Conservation (phyloP, 2,329 filamentous ascomycete genomes). For the Monosporascus sp. region DNA sequence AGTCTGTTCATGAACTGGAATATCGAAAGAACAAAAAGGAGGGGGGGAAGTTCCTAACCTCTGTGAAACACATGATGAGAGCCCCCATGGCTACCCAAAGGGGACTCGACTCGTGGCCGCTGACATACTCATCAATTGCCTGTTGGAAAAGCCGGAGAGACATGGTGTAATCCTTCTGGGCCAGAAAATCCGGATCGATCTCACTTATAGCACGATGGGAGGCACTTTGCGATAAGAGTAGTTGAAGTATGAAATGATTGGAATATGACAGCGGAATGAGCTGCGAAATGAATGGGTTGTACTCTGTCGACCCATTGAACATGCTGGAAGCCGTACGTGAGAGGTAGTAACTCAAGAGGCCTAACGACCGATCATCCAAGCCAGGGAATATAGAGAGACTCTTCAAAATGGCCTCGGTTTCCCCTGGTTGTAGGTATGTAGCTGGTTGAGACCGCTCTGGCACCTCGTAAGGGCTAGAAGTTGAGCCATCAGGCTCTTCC, state of each 20-base stretch:
- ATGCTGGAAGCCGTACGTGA: conserved; percentile 40
- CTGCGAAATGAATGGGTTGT: conserved; percentile 42
- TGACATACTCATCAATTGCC: conserved; percentile 29
- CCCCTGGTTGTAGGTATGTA: background rate
- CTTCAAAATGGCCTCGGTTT: background rate
- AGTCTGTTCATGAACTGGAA: conserved; percentile 1
- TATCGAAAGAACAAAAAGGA: too few relatives aligned
- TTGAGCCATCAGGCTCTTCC: background rate
- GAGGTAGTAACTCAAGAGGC: conserved; percentile 42
- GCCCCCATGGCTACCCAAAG: conserved; percentile 39
- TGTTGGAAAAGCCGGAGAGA: conserved; percentile 32
- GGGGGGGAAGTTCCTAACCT: conserved; percentile 27
- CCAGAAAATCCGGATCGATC: conserved; percentile 23
- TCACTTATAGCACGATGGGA: conserved; percentile 31
- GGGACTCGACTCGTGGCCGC: conserved; percentile 28
- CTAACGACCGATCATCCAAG: conserved; percentile 26
- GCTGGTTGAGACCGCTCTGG: background rate
- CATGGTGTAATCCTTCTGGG: conserved; percentile 31
- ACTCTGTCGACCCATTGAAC: conserved; percentile 41
- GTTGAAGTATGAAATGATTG: conserved; percentile 39
- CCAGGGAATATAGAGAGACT: background rate
- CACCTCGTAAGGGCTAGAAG: background rate
- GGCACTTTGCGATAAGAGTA: conserved; percentile 41
- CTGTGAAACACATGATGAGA: conserved; percentile 41
- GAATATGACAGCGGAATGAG: conserved; percentile 42